Conservation (phyloP, 257 asterid species). For the Nicotiana paniculata region DNA sequence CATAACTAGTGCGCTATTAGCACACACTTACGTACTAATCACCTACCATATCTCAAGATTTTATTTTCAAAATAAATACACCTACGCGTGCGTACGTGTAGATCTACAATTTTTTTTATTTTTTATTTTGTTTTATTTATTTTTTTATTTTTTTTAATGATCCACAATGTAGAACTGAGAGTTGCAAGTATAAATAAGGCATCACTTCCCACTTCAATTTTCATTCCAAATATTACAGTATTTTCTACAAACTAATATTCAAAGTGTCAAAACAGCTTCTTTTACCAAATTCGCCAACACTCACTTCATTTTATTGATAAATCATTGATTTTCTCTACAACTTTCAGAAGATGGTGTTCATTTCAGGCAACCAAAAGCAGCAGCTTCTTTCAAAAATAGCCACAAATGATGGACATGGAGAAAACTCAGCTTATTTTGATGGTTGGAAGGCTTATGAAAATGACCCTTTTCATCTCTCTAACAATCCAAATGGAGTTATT, state of each 20-base stretch:
- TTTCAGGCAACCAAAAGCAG: constrained; percentile 8
- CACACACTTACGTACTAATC: neutral
- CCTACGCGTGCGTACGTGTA: neutral
- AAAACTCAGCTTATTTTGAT: constrained; percentile 33
- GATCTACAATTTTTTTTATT: neutral
- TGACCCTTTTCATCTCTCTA: constrained; percentile 38
- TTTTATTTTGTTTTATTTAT: too few relatives aligned
- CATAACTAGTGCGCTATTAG: constrained; percentile 4
- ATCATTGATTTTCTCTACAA: neutral
- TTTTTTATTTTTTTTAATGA: too few relatives aligned
- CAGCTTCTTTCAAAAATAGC: constrained; percentile 29
- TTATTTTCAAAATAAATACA: neutral
- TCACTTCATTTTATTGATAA: neutral
- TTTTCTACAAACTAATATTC: too few relatives aligned
- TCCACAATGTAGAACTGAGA: neutral
- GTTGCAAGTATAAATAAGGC: neutral
- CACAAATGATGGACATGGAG: constrained; percentile 35
- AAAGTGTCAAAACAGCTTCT: too few relatives aligned
- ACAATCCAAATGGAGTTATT: constrained; percentile 53
- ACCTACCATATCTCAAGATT: constrained; percentile 1
- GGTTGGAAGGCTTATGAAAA: constrained; percentile 44
- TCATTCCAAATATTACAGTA: neutral
- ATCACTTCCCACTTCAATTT: neutral
- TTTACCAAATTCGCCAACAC: too few relatives aligned
- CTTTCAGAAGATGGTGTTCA: constrained; percentile 12